Evolutionary conservation across 164 flowering plant species (phyloP), one percentile per base, ranked within the genome.

Genomic region (Macadamia integrifolia): DNA sequence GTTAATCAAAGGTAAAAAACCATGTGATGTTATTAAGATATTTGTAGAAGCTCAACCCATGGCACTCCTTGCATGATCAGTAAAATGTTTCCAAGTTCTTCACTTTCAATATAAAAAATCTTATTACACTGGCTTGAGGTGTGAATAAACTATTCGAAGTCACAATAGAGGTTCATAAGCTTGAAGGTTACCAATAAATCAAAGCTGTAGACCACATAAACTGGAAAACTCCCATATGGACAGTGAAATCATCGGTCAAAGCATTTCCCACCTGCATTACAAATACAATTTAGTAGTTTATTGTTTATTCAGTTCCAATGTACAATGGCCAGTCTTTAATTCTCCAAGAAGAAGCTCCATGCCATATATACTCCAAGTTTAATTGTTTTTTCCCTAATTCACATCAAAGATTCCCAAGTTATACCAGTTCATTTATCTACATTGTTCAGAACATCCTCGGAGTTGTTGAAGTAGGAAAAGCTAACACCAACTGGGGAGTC

Each of bases 291-390:
- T 17, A 40, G 23, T 63, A 23, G 23, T 23, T 23, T 23, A 23
- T 23, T 50, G n/a, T 53, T 65, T 53, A 48, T 29, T 60, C 7
- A n/a, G 14, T 65, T 48, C 9, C 50, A 29, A 46, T 65, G 30
- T 60, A 28, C 17, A 61, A 31, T 31, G 7, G 23, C 29, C 30
- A 10, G 57, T 42, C 12, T 40, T 32, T 28, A 46, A 46, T 46
- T 8, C 50, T 17, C 32, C 66, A 46, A 43, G 35, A 56, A 59
- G 43, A 17, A 66, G 48, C 18, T 29, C 14, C 57, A 14, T 80
- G 92, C 99, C 99, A 95, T 86, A 70, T 87, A 92, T 66, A 98
- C 99, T 82, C 86, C 92, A 62, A 95, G 79, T 74, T 89, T 92
- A 68, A 95, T 89, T 35, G 81, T 14, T 32, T 69, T 72, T 23